Evolutionary conservation across 2,329 filamentous ascomycete genomes (phyloP).

Genomic region (Fusarium nanum): DNA sequence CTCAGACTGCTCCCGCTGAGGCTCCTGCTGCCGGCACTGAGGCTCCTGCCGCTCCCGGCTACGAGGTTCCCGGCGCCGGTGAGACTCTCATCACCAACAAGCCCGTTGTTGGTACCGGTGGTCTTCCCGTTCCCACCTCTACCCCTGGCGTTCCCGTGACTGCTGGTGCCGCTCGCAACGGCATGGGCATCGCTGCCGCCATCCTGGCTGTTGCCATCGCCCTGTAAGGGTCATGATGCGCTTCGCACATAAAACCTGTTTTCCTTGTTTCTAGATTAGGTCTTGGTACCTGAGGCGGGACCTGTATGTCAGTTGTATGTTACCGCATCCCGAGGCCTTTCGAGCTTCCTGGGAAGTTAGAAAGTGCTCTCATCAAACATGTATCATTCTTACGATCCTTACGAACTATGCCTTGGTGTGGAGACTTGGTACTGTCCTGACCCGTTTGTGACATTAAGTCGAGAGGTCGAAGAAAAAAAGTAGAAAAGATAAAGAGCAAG

Average conservation of each 20-base stretch:
- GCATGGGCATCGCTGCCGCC: conserved; percentile 60
- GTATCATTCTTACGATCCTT: conserved; percentile 70
- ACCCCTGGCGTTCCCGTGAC: conserved; percentile 53
- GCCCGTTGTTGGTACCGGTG: conserved; percentile 49
- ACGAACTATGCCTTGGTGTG: conserved; percentile 56
- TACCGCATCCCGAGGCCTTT: conserved; percentile 32
- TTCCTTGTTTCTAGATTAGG: conserved; percentile 45
- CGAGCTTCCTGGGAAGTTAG: conserved; percentile 34
- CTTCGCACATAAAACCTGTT: conserved; percentile 39
- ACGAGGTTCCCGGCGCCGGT: conserved; percentile 27
- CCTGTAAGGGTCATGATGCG: conserved; percentile 55
- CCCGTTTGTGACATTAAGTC: conserved; percentile 31
- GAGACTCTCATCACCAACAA: conserved; percentile 45
- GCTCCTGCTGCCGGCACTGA: conserved; percentile 49
- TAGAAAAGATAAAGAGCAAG: conserved; percentile 43
- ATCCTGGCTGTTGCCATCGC: conserved; percentile 59
- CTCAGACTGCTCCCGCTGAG: conserved; percentile 56
- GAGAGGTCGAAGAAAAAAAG: conserved; percentile 33
- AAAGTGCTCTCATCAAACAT: conserved; percentile 39
- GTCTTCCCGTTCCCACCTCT: conserved; percentile 51
- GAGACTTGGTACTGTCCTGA: conserved; percentile 38
- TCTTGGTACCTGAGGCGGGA: conserved; percentile 45
- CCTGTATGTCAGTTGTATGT: conserved; percentile 44
- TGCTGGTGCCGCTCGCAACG: conserved; percentile 56
- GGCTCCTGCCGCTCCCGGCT: conserved; percentile 32